phyloP scores from a whole-genome alignment of 2,329 filamentous ascomycete species.

The Emmonsiellopsis sp. region DNA sequence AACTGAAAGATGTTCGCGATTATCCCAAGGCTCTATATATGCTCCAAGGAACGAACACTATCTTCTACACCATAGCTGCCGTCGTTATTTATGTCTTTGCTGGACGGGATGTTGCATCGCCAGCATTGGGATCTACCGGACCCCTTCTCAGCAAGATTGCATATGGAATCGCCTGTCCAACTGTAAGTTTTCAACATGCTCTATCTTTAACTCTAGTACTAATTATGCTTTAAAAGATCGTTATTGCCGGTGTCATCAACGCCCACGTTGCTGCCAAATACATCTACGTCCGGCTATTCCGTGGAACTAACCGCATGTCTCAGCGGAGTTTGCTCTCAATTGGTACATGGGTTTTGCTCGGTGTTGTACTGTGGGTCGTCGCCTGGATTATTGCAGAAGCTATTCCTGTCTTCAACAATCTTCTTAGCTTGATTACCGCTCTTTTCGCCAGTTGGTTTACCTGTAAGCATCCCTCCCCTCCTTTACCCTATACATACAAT shows the following conservation, averaged over 20 bases:
- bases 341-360: slow-evolving; percentile 50
- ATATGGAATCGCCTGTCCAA: slow-evolving; percentile 59
- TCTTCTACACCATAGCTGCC: slow-evolving; percentile 56
- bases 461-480: slow-evolving; percentile 27
- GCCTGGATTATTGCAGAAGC: slow-evolving; percentile 61
- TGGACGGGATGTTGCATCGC: slow-evolving; percentile 52
- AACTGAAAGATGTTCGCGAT: slow-evolving; percentile 52
- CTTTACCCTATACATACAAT: neutral
- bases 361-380: slow-evolving; percentile 46
- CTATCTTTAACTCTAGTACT: neutral
- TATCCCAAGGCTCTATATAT: slow-evolving; percentile 55
- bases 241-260: slow-evolving; percentile 63
- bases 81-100: slow-evolving; percentile 60
- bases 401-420: slow-evolving; percentile 58
- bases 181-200: slow-evolving; percentile 25
- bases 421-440: slow-evolving; percentile 55
- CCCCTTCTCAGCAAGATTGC: slow-evolving; percentile 51
- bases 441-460: slow-evolving; percentile 62
- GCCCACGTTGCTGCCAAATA: slow-evolving; percentile 58
- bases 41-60: slow-evolving; percentile 50
- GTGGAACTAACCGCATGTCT: slow-evolving; percentile 47
- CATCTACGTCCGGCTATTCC: slow-evolving; percentile 55
- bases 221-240: slow-evolving; percentile 34
- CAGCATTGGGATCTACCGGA: slow-evolving; percentile 56
- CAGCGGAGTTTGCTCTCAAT: slow-evolving; percentile 43